Evolutionary conservation across 495 filamentous ascomycete genomes (phyloP).

Genomic region (Hypoxylon crocopeplum): DNA sequence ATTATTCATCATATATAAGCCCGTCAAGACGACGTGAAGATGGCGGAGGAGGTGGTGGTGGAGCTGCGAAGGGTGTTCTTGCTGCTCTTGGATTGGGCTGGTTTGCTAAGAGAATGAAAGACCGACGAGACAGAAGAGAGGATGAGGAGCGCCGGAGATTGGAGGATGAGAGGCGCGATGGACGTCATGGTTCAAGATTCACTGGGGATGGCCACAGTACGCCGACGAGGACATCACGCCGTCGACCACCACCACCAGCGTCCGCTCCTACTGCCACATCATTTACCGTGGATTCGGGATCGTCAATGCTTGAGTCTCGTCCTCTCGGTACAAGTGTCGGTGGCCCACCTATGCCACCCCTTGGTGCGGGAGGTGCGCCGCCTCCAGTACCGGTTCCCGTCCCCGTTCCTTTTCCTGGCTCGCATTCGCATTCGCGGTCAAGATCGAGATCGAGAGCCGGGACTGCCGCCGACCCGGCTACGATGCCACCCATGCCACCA

Average conservation of each 20-base stretch:
- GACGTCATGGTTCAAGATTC: slow-evolving; percentile 49
- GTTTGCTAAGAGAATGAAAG: slow-evolving; percentile 68
- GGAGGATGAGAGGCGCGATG: slow-evolving; percentile 55
- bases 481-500: slow-evolving; percentile 59
- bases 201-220: slow-evolving; percentile 69
- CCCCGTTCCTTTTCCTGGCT: slow-evolving; percentile 24
- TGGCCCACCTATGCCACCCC: slow-evolving; percentile 49
- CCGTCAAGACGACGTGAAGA: slow-evolving; percentile 50
- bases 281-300: slow-evolving; percentile 48
- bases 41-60: slow-evolving; percentile 49
- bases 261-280: slow-evolving; percentile 44
- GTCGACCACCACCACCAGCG: slow-evolving; percentile 43
- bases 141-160: slow-evolving; percentile 67
- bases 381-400: slow-evolving; percentile 46
- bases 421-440: slow-evolving; percentile 38
- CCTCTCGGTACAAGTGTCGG: slow-evolving; percentile 35
- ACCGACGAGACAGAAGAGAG: slow-evolving; percentile 66
- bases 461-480: slow-evolving; percentile 39
- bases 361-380: slow-evolving; percentile 49
- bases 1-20: slow-evolving; percentile 59
- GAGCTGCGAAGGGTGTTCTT: slow-evolving; percentile 66
- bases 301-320: slow-evolving; percentile 51
- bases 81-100: slow-evolving; percentile 72
- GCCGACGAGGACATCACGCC: slow-evolving; percentile 57
- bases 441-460: slow-evolving; percentile 44